Conservation (phyloP, 164 flowering plant species). For the Chloranthus sessilifolius region DNA sequence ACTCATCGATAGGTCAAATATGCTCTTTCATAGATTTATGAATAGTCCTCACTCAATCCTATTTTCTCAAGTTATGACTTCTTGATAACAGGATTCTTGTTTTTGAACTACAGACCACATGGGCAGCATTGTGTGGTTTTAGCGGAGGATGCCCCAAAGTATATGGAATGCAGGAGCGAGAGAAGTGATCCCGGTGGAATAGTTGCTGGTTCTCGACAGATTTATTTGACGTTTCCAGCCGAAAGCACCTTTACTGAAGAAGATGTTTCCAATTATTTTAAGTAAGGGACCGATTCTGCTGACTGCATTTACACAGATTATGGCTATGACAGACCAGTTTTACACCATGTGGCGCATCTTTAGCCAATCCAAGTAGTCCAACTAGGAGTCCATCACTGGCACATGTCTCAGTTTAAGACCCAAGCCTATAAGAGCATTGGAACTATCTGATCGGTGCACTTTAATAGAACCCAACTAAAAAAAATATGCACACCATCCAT, state of each 20-base stretch:
- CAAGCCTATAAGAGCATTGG: no score
- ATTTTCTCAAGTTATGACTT: background rate
- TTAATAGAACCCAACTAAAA: no score
- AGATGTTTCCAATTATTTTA: conserved; percentile 77
- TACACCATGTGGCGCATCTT: no score
- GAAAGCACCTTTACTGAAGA: conserved; percentile 83
- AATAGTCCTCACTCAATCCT: background rate
- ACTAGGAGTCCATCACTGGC: no score
- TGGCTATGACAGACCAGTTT: no score
- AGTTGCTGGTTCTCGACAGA: conserved; percentile 70
- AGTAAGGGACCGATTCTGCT: conserved; percentile 25
- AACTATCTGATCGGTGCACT: no score
- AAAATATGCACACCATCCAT: no score
- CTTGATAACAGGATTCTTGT: background rate
- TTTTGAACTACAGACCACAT: conserved; percentile 59
- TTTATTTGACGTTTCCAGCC: conserved; percentile 81
- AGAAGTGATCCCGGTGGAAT: conserved; percentile 55
- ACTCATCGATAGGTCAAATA: conserved; percentile 58
- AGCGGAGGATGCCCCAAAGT: conserved; percentile 66
- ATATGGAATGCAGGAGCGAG: conserved; percentile 43
- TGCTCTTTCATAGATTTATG: background rate
- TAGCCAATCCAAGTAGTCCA: no score
- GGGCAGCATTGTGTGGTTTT: conserved; percentile 79
- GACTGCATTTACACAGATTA: no score
- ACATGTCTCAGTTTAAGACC: no score